Base-by-base conservation (phyloP, 78 protist species). In the Dictyostelium purpureum region DNA sequence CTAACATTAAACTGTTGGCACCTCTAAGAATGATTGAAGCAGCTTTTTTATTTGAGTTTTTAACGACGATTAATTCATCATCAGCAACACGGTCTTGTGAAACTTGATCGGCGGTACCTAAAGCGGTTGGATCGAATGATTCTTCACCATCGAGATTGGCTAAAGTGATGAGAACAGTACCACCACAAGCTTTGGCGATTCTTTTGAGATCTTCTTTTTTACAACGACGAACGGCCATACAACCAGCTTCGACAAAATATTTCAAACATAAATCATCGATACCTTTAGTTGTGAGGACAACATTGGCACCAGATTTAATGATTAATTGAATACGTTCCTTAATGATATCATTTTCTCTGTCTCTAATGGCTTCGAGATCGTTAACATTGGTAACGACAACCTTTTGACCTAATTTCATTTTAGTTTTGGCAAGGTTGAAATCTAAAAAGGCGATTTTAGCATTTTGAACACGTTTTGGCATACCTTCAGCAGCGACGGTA, bases 371-470 rank as follows among this genome's bases (percentile, higher is more conserved):
- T 73, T 98, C 99, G 45, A 99, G 93, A 90, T 98, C 78, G 67
- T 79, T 43, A 21, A 99, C 99, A 79, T 99, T 99, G 40, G 66
- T 61, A 16, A 98, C 96, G 9, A 94, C 77, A 24, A 99, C 96
- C 73, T 98, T 76, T 75, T 97, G 97, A 59, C 99, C 99, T 40
- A 96, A 57, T 51, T 81, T 61, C 97, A 99, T 69, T 70, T 94
- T 80, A 38, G 79, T 88, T 79, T 94, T 94, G 76, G 95, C 89
- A 19, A 99, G 94, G 87, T 97, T 96, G 66, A 98, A 83, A 82
- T 99, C 99, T 24, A 99, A 95, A 26, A 96, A 88, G 6, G 99
- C 99, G 63, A 99, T 99, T 93, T 97, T 98, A 43, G 99, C 99
- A 66, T 91, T 69, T 37, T 19, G 18, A 51, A 99, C 37, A 18